Percentiles rank a stretch among this genome's conserved stretches.
Evolutionary conservation across 352 stramenopile species (phyloP).

Genomic region (Blastocystis sp.): DNA sequence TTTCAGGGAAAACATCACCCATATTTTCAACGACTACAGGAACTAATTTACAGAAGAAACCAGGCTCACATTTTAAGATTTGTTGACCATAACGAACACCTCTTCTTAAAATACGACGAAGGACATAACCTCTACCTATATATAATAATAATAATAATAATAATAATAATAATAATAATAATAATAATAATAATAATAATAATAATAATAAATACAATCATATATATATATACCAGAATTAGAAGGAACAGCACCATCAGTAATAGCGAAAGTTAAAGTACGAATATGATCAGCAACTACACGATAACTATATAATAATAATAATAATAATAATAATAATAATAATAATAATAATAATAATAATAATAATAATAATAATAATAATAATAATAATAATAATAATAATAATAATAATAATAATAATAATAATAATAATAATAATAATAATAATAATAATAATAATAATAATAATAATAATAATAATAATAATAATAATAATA

Average conservation of each 20-base stretch:
- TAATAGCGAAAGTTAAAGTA: conserved; percentile 86
- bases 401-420: neutral
- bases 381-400: neutral
- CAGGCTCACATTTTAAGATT: conserved; percentile 73
- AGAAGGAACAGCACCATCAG: conserved; percentile 78
- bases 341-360: too few relatives aligned
- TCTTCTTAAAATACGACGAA: conserved; percentile 84
- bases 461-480: conserved; percentile 4
- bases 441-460: neutral
- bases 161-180: too few relatives aligned
- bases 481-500: conserved; percentile 1
- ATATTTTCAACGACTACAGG: conserved; percentile 69
- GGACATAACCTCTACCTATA: conserved; percentile 89
- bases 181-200: too few relatives aligned
- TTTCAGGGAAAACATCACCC: conserved; percentile 77
- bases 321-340: conserved; percentile 47
- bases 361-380: conserved; percentile 1
- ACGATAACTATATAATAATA: conserved; percentile 53
- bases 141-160: too few relatives aligned
- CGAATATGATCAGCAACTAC: conserved; percentile 91
- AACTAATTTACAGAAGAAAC: conserved; percentile 80
- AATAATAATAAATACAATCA: too few relatives aligned
- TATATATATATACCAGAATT: too few relatives aligned
- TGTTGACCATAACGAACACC: conserved; percentile 89
- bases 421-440: neutral